These are phyloP conservation scores for Melanomma pulvis-pyrius DNA, from an alignment of 495 filamentous ascomycete genomes.

Conservation along the genomic window DNA sequence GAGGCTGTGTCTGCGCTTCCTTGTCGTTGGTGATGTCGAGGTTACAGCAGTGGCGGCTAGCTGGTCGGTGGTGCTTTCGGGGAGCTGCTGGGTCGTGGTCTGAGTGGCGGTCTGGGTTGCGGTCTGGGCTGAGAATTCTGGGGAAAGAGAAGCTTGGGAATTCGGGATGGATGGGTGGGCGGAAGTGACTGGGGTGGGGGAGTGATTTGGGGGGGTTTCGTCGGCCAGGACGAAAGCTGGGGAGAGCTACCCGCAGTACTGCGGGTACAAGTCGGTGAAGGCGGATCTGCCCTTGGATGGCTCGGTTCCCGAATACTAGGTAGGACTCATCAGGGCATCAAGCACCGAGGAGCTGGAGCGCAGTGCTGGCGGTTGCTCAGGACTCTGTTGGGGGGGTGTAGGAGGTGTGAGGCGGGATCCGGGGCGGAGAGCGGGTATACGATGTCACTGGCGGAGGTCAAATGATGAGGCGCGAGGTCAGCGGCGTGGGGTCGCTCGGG, in stretches of 20 bases:
- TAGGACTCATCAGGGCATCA: slow-evolving; percentile 18
- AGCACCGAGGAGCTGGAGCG: slow-evolving; percentile 18
- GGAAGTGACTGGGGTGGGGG: slow-evolving; percentile 59
- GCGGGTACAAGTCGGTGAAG: slow-evolving; percentile 25
- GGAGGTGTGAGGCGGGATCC: slow-evolving; percentile 9
- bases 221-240: slow-evolving; percentile 65
- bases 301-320: slow-evolving; percentile 7
- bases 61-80: slow-evolving; percentile 24
- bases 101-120: slow-evolving; percentile 42
- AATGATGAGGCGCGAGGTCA: not conserved
- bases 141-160: slow-evolving; percentile 46
- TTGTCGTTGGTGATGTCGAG: slow-evolving; percentile 38
- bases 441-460: slow-evolving; percentile 18
- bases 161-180: slow-evolving; percentile 57
- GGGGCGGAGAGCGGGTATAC: slow-evolving; percentile 3
- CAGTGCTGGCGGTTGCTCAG: not conserved
- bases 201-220: slow-evolving; percentile 51
- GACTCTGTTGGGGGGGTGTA: not conserved
- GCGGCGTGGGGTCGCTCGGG: not conserved
- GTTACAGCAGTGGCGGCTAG: slow-evolving; percentile 22
- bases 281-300: slow-evolving; percentile 18
- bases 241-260: slow-evolving; percentile 22
- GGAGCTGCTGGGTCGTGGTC: slow-evolving; percentile 42
- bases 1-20: slow-evolving; percentile 43
- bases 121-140: slow-evolving; percentile 39